Conservation (phyloP, 768 basidiomycete genomes). For the Termitomyces sp. region DNA sequence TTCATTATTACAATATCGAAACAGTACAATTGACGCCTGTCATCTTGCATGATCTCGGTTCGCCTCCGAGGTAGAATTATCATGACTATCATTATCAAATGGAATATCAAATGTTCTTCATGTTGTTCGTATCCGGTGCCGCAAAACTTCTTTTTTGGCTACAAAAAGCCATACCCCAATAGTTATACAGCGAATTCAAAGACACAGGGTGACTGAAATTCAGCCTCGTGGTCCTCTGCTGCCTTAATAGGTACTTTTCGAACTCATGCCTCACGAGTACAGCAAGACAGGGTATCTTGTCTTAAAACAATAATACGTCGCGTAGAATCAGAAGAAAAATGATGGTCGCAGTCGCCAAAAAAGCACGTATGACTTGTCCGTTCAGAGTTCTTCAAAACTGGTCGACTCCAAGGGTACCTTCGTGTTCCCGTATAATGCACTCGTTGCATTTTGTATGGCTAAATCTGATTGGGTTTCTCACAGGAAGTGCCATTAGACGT, state of each 20-base stretch:
- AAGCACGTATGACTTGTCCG: not conserved
- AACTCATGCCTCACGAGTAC: not conserved
- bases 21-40: too few species aligned
- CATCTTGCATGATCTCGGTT: not conserved
- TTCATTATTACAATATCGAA: too few species aligned
- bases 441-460: constrained; percentile 45
- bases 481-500: constrained; percentile 62
- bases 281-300: not conserved
- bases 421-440: constrained; percentile 28
- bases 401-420: constrained; percentile 16
- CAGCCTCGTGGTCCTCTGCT: not conserved
- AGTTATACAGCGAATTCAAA: not conserved
- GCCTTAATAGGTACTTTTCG: not conserved
- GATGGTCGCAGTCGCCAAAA: not conserved
- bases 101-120: not conserved
- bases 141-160: too few species aligned
- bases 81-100: not conserved
- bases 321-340: not conserved
- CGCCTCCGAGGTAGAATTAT: not conserved
- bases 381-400: not conserved
- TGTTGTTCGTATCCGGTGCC: too few species aligned
- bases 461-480: constrained; percentile 66
- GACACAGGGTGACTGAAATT: not conserved
- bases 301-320: not conserved
- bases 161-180: not conserved